Evolutionary conservation across 1,284 basidiomycete species (phyloP).

Genomic region (Laetiporus sulphureus): DNA sequence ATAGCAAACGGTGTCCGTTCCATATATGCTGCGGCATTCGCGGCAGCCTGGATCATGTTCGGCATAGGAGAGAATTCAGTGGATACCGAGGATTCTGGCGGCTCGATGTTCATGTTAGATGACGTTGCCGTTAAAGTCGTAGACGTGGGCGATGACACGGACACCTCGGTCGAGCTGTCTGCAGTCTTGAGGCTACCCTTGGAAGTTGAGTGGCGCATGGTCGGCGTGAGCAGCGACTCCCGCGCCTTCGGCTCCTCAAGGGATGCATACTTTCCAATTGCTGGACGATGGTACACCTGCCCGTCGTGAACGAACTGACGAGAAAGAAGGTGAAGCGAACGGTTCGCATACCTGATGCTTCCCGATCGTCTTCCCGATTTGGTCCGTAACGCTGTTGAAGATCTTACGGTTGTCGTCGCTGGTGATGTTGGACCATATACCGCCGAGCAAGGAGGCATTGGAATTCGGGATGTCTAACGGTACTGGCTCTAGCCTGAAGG

Average conservation of each 20-base stretch:
- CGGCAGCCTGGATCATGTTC: constrained; percentile 60
- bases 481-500: constrained; percentile 78
- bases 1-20: constrained; percentile 91
- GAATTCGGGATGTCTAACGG: constrained; percentile 54
- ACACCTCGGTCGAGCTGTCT: constrained; percentile 11
- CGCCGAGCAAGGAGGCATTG: constrained; percentile 67
- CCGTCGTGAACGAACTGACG: constrained; percentile 1
- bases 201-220: constrained; percentile 53
- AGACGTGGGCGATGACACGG: constrained; percentile 7
- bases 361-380: constrained; percentile 88
- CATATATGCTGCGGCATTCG: constrained; percentile 73
- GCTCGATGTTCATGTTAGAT: constrained; percentile 17
- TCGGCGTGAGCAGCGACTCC: constrained; percentile 75
- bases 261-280: constrained; percentile 79
- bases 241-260: constrained; percentile 84
- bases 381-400: constrained; percentile 85
- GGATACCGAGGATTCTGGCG: constrained; percentile 10
- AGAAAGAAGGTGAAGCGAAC: too few species aligned
- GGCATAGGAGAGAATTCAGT: constrained; percentile 45
- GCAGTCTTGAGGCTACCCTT: constrained; percentile 41
- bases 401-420: constrained; percentile 85
- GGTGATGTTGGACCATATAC: constrained; percentile 83
- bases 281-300: constrained; percentile 70
- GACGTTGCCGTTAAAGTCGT: constrained; percentile 14
- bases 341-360: constrained; percentile 63